A percentile compares a stretch with the other conserved stretches of the same genome.
These are phyloP conservation scores for Postia placenta DNA, from an alignment of 768 basidiomycete genomes.

Conservation along the genomic window DNA sequence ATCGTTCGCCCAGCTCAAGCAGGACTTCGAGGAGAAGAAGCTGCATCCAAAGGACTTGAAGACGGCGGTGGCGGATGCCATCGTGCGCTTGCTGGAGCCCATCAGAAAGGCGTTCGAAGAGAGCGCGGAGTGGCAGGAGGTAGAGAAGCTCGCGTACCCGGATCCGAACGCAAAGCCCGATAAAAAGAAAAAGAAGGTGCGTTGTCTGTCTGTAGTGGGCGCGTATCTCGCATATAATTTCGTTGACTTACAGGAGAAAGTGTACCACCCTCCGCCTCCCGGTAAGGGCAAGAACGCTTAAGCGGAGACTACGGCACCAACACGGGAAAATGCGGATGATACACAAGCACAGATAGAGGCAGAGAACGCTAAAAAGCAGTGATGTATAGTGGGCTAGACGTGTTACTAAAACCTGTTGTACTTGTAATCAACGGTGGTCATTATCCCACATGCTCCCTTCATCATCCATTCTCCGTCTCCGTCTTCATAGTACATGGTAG, in stretches of 20 bases:
- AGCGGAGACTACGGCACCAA: constrained; percentile 18
- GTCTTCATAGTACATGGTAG: too few relatives aligned
- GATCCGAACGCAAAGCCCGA: constrained; percentile 58
- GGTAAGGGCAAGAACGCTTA: constrained; percentile 63
- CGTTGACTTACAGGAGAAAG: constrained; percentile 49
- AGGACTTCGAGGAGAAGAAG: constrained; percentile 68
- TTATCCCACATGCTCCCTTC: too few relatives aligned
- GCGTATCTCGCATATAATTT: too few relatives aligned
- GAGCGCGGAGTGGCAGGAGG: constrained; percentile 74
- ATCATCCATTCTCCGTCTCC: too few relatives aligned
- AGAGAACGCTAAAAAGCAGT: not conserved
- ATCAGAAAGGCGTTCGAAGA: constrained; percentile 73
- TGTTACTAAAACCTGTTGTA: too few relatives aligned
- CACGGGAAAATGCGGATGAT: constrained; percentile 5
- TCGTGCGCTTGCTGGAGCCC: constrained; percentile 72
- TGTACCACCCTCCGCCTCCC: constrained; percentile 79
- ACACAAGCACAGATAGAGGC: not conserved
- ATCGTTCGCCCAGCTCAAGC: constrained; percentile 57
- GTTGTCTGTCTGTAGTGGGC: constrained; percentile 2
- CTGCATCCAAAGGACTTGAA: constrained; percentile 93
- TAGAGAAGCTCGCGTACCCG: constrained; percentile 81
- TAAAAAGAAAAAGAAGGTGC: constrained; percentile 53
- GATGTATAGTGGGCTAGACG: too few relatives aligned
- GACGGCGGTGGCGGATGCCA: constrained; percentile 62
- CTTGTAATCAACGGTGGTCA: too few relatives aligned